Evolutionary conservation across 345 rosid genomes (phyloP), one percentile per base, ranked within the genome.

Genomic region (Hirschfeldia incana): DNA sequence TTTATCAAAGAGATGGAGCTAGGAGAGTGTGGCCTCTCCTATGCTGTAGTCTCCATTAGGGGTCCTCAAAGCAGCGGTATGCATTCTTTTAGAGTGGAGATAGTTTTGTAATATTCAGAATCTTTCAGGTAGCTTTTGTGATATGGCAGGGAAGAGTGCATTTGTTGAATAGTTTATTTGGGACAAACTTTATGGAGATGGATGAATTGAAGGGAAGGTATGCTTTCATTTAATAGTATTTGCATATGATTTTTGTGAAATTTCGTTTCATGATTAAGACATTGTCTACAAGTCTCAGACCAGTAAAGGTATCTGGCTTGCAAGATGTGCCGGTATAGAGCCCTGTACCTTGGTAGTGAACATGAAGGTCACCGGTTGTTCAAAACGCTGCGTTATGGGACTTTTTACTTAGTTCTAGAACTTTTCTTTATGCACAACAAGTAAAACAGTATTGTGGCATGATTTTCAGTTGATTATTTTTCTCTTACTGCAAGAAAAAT

Each of bases 281-380:
- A 5, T 70, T 44, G 27, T 82, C 62, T 32, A 4, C 70, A 95
- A 98, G 84, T 89, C 94, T 62, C 97, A 93, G 83, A 94, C 97
- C 44, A 93, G 98, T 39, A 94, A 93, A 83, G 98, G 94, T 84
- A 90, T 93, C 57, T 94, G 99, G 98, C 17, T 91, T 68, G 96
- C 97, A 61, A 88, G 76, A 85, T 94, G 90, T 82, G 85, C 88
- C 12, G 97, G 88, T 53, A 88, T 94, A 72, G 97, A 92, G 83
- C 98, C 98, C 13, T 89, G 89, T 67, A 94, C 97, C 8, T 84
- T 94, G 46, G 92, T 94, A 75, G 91, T 94, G 98, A 96, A 94
- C 62, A 87, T 94, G 83, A 98, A 94, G 85, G 98, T 94, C 12
- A 92, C 94, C 3, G 97, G 90, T 86, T 69, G 34, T 1, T 27